Percentiles rank a stretch among this genome's conserved stretches.
Conservation (phyloP, 2,329 filamentous ascomycete genomes). For the Graphilbum sp. region DNA sequence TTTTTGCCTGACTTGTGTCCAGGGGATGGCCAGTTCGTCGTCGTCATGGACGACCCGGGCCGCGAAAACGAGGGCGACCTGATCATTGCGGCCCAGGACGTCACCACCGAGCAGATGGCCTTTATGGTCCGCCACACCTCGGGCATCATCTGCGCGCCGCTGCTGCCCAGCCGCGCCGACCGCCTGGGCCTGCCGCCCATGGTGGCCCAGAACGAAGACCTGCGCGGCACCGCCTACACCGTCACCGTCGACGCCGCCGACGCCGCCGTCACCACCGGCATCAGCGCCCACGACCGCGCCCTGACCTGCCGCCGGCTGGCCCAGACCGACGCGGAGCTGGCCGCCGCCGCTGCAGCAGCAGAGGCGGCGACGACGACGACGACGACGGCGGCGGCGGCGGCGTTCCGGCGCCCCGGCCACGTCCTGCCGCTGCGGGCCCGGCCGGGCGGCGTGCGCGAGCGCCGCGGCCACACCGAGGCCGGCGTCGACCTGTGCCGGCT, state of each 20-base stretch:
- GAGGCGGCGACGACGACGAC: not conserved
- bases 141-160: constrained; percentile 80
- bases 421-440: constrained; percentile 71
- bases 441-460: constrained; percentile 62
- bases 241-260: constrained; percentile 69
- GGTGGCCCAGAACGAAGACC: constrained; percentile 61
- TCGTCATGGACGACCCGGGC: constrained; percentile 80
- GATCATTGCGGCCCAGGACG: constrained; percentile 74
- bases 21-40: constrained; percentile 54
- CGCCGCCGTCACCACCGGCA: constrained; percentile 67
- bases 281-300: constrained; percentile 74
- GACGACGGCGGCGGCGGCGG: constrained; percentile 36
- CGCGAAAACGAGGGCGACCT: constrained; percentile 98
- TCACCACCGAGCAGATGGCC: constrained; percentile 82
- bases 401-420: constrained; percentile 75
- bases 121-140: constrained; percentile 89
- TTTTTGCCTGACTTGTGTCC: too few relatives aligned
- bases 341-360: not conserved
- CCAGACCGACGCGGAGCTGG: constrained; percentile 6
- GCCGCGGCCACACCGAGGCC: constrained; percentile 84
- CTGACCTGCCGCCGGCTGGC: constrained; percentile 69
- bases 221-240: constrained; percentile 84
- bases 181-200: constrained; percentile 74
- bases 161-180: constrained; percentile 51
- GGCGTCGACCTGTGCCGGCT: constrained; percentile 79